Conservation (phyloP, 257 asterid species). For the Solanum peruvianum region DNA sequence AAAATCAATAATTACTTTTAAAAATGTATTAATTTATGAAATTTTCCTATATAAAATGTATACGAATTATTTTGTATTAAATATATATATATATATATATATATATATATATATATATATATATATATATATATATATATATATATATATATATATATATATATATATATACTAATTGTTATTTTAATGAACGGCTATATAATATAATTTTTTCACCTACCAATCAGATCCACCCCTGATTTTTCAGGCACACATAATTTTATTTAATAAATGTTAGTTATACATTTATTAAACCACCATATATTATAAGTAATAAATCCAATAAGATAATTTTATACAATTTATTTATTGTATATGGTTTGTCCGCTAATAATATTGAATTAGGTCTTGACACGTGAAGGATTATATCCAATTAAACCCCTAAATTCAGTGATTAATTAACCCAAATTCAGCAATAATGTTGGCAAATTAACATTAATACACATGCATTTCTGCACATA, state of each 20-base stretch:
- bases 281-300: background rate
- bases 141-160: background rate
- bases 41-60: no score
- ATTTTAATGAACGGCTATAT: background rate
- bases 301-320: background rate
- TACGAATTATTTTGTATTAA: no score
- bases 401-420: background rate
- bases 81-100: background rate
- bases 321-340: background rate
- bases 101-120: background rate
- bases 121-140: background rate
- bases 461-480: background rate
- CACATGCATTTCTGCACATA: background rate
- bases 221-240: background rate
- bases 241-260: background rate
- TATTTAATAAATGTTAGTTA: background rate
- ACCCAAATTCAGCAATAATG: background rate
- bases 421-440: background rate
- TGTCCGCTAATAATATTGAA: background rate
- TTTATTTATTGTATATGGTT: background rate
- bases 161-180: background rate
- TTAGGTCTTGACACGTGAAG: background rate
- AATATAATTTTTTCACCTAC: accelerated
- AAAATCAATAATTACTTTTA: no score
- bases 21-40: no score